Base-by-base conservation (phyloP, 768 basidiomycete genomes). In the Tulasnella sp. region DNA sequence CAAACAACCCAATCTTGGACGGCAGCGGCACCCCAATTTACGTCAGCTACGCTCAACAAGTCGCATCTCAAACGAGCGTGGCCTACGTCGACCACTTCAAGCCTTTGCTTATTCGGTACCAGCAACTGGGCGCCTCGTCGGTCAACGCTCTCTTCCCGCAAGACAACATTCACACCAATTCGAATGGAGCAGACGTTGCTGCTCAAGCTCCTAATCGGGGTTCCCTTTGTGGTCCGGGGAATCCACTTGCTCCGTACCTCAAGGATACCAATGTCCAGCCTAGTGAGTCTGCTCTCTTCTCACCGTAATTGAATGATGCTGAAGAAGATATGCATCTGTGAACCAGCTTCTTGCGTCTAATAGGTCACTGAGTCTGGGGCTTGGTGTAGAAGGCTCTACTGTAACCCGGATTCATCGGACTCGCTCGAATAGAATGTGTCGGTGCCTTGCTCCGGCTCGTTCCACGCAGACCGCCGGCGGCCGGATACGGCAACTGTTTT, bases 1-100 rank as follows among this genome's bases (percentile, higher is more conserved):
- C 58, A n/a, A 77, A 77, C 76, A 77, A 77, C 76, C 76, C 76
- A 34, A 60, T 50, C 48, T 1, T 5, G 48, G 74, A 75, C 74
- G 44, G 12, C 74, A 77, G 48, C 34, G 76, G 76, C 0, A 54
- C 76, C 28, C 58, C 58, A 20, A 60, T 77, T 50, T 76, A 76
- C 44, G 75, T 76, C 28, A 8, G 18, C 31, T 76, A 76, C 75
- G 75, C 75, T 7, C 48, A 42, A 42, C 42, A 76, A 44, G 75
- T 50, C 20, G 75, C 75, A 28, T 34, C 37, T 20, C 42, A 42
- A 42, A 50, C 48, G 16, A 50, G 75, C 48, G 75, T 50, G 18
- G 46, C 37, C 75, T 76, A 44, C 46, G 46, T 76, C 75, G 46
- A 76, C 31, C 75, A 76, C 75, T 42, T 44, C 31, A 48, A 34